Evolutionary conservation across 169 alveolate species (phyloP), one percentile per base, ranked within the genome.

Genomic region (Perkinsus olseni): DNA sequence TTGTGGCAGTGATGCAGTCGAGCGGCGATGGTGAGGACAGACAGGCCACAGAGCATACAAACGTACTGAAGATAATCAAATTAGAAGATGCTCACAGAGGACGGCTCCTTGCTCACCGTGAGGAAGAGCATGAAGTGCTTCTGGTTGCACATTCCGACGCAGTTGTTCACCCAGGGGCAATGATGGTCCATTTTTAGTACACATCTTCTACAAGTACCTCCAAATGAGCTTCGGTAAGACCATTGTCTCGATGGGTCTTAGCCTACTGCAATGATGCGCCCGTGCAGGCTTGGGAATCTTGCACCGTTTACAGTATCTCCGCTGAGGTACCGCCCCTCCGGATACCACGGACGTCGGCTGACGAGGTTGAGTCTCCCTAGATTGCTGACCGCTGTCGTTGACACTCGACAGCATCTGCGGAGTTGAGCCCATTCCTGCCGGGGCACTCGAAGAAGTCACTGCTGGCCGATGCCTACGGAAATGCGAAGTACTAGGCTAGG

Each of bases 111-210:
- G 11, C 50, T 62, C 0, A 62, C 82, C 82, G 31, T 3, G 39
- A 93, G 38, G n/a, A 93, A 51, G 48, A 96, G 95, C 93, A 95
- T 95, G 94, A 97, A 96, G 82, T 95, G 96, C 95, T 97, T 97
- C 95, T 97, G 97, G 94, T 97, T 97, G 34, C 94, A 96, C 97
- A 96, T 96, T 38, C 98, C 98, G n/a, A 97, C 97, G 92, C 98
- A 97, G 92, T 97, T 97, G 95, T 96, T 94, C 45, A 96, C 96
- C 98, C 98, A 97, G 31, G 98, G 98, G 93, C 98, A 97, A 82
- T 97, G 98, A 90, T 97, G 98, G 94, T 97, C 98, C 98, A 97
- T 97, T 94, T 96, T 97, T 82, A 97, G 94, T 48, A 97, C 96
- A 91, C 98, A 97, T 21, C 94, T 95, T 39, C 96, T 95, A 74